phyloP scores from a whole-genome alignment of 352 stramenopile species.

The Phytophthora crassamura region DNA sequence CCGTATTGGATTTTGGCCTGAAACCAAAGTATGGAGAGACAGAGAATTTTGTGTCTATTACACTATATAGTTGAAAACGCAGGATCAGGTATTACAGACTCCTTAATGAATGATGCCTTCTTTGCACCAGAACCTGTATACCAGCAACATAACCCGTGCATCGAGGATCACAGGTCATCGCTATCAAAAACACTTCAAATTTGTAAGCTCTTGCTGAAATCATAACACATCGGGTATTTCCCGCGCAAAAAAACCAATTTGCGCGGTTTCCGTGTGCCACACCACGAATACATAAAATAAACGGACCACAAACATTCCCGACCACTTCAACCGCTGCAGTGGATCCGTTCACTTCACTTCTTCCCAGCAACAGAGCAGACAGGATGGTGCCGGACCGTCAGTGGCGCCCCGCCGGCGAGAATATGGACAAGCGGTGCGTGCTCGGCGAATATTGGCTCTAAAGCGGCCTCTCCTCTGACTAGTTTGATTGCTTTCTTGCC shows the following conservation, averaged over 20 bases:
- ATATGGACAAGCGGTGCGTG: slow-evolving; percentile 79
- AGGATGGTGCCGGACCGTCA: slow-evolving; percentile 69
- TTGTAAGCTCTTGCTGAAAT: too few relatives aligned
- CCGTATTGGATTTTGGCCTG: slow-evolving; percentile 57
- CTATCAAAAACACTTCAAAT: too few relatives aligned
- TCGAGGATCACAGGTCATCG: too few relatives aligned
- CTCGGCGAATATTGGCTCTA: background rate
- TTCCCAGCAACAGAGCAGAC: slow-evolving; percentile 1
- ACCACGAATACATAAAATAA: background rate
- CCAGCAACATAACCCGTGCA: too few relatives aligned
- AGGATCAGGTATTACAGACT: too few relatives aligned
- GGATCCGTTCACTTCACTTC: slow-evolving; percentile 17
- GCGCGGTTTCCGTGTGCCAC: slow-evolving; percentile 1
- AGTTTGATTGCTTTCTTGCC: background rate
- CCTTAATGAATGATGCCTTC: too few relatives aligned
- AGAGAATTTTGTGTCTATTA: slow-evolving; percentile 8
- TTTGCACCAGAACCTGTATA: too few relatives aligned
- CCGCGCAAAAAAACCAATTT: too few relatives aligned
- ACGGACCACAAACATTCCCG: slow-evolving; percentile 5
- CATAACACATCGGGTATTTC: too few relatives aligned
- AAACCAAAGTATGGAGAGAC: slow-evolving; percentile 8
- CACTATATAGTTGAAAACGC: background rate
- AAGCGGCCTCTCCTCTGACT: too few relatives aligned
- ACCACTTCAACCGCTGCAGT: slow-evolving; percentile 13
- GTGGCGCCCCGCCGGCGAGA: slow-evolving; percentile 67